Conservation (phyloP, 805 yeast genomes). For the Pichia exigua region DNA sequence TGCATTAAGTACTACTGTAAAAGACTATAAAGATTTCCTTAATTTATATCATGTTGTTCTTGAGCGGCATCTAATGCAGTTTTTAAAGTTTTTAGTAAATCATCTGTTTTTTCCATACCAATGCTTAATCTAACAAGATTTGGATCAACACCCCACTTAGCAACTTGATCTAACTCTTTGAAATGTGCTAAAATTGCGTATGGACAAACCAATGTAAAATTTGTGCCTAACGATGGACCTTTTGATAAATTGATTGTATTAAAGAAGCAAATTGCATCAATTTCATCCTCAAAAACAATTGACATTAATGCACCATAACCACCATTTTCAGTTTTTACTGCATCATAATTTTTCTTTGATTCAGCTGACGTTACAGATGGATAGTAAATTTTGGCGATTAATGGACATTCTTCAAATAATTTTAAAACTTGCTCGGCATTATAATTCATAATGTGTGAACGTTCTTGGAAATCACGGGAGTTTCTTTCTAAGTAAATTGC, state of each 20-base stretch:
- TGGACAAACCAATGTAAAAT: conserved; percentile 84
- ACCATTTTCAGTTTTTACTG: conserved; percentile 55
- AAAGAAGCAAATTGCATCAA: conserved; percentile 66
- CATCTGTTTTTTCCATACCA: conserved; percentile 70
- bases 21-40: not conserved
- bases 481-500: conserved; percentile 88
- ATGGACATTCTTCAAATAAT: conserved; percentile 39
- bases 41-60: conserved; percentile 28
- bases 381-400: conserved; percentile 61
- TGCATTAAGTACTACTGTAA: not conserved
- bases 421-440: conserved; percentile 50
- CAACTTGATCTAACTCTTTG: conserved; percentile 71
- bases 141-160: conserved; percentile 74
- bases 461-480: conserved; percentile 73
- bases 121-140: conserved; percentile 73
- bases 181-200: conserved; percentile 83
- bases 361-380: conserved; percentile 44
- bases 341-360: conserved; percentile 62
- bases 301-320: conserved; percentile 89
- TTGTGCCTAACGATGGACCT: conserved; percentile 89
- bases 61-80: conserved; percentile 43
- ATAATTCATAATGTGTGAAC: conserved; percentile 50
- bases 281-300: conserved; percentile 55
- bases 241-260: conserved; percentile 63
- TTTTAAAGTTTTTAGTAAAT: conserved; percentile 42